Conservation (phyloP, 352 stramenopile genomes). For the Elongisporangium senticosum region DNA sequence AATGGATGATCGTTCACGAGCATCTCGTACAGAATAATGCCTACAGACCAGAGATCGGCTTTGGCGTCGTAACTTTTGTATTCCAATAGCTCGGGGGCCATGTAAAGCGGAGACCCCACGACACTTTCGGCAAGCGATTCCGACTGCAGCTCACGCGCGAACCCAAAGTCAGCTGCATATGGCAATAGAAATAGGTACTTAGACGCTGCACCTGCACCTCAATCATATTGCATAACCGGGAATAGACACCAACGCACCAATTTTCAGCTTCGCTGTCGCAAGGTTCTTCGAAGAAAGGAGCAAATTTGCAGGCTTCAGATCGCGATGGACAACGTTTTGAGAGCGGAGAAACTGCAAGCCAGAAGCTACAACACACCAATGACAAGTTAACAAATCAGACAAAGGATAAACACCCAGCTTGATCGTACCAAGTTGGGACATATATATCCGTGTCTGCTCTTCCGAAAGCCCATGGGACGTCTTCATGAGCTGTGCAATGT, state of each 20-base stretch:
- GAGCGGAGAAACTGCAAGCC: constrained; percentile 70
- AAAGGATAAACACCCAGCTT: not conserved
- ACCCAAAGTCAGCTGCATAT: constrained; percentile 62
- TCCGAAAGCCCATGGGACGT: constrained; percentile 46
- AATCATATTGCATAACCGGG: constrained; percentile 6
- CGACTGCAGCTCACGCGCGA: constrained; percentile 57
- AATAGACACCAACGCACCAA: constrained; percentile 28
- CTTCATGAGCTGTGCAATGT: constrained; percentile 75
- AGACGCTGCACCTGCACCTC: not conserved
- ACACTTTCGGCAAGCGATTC: constrained; percentile 79
- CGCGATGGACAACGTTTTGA: constrained; percentile 71
- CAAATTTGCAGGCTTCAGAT: constrained; percentile 75
- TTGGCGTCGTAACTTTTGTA: constrained; percentile 86
- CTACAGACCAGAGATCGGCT: constrained; percentile 74
- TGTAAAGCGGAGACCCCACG: constrained; percentile 73
- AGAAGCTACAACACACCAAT: constrained; percentile 27
- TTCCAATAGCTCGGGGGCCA: constrained; percentile 73
- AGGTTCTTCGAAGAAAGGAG: constrained; percentile 66
- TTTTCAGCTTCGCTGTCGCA: constrained; percentile 67
- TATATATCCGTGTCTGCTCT: constrained; percentile 64
- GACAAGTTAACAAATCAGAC: not conserved
- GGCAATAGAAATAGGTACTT: not conserved
- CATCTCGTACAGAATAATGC: constrained; percentile 84
- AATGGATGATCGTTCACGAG: constrained; percentile 78
- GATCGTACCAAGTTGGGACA: constrained; percentile 66